Evolutionary conservation across 1,139 yeast species (phyloP).

Genomic region (Scheffersomyces segobiensis): DNA sequence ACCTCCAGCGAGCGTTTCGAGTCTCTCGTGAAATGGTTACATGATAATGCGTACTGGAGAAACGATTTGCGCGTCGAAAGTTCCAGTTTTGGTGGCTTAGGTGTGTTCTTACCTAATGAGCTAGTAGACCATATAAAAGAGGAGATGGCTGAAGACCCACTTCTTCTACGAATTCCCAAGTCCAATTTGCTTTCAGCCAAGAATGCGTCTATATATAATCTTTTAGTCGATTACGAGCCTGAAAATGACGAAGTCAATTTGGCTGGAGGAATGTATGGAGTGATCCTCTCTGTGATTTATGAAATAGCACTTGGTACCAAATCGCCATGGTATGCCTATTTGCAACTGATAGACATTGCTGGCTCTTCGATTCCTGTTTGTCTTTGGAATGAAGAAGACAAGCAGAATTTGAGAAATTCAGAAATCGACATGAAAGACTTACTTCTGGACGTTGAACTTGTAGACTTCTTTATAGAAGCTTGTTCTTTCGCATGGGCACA

Average conservation of each 20-base stretch:
- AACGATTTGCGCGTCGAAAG: conserved; percentile 43
- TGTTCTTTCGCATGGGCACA: conserved; percentile 46
- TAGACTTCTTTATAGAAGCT: conserved; percentile 53
- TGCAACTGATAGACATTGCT: conserved; percentile 52
- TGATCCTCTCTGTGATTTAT: conserved; percentile 70
- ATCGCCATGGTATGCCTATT: conserved; percentile 79
- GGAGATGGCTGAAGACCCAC: conserved; percentile 24
- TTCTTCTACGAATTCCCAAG: conserved; percentile 52
- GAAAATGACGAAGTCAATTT: conserved; percentile 32
- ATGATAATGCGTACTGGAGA: conserved; percentile 52
- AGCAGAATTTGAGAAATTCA: conserved; percentile 56
- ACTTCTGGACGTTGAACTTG: conserved; percentile 58
- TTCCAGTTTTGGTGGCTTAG: conserved; percentile 67
- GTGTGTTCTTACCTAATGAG: conserved; percentile 51
- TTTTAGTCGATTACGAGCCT: conserved; percentile 56
- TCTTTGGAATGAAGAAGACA: conserved; percentile 60
- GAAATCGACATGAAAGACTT: conserved; percentile 68
- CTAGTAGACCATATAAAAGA: conserved; percentile 37
- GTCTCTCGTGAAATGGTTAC: conserved; percentile 44
- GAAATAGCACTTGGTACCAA: conserved; percentile 52
- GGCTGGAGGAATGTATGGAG: conserved; percentile 57
- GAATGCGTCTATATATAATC: conserved; percentile 66
- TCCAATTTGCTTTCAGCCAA: conserved; percentile 53
- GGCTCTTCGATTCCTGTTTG: conserved; percentile 55
- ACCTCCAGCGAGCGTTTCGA: conserved; percentile 8